Percentiles rank a stretch among this genome's conserved stretches.
These are phyloP conservation scores for Carex kokanica DNA, from an alignment of 176 grass and related monocot genomes.

Conservation along the genomic window DNA sequence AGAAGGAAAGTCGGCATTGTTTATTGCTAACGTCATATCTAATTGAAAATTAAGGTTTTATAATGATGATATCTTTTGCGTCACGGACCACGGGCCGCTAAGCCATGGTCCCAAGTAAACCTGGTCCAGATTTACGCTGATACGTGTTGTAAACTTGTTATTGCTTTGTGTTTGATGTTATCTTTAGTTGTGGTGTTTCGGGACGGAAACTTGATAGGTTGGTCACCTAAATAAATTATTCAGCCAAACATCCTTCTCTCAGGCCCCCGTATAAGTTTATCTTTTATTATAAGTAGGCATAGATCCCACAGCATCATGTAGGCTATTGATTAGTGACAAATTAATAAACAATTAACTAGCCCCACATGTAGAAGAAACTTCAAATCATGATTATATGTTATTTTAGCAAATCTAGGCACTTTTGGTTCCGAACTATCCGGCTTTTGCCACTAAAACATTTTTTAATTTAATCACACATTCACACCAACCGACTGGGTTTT, in stretches of 20 bases:
- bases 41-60: too few species aligned
- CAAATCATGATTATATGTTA: slow-evolving; percentile 30
- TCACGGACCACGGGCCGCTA: background rate
- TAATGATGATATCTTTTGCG: background rate
- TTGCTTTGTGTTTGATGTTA: slow-evolving; percentile 12
- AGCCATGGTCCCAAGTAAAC: background rate
- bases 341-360: slow-evolving; percentile 8
- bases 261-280: background rate
- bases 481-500: slow-evolving; percentile 1
- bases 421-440: slow-evolving; percentile 20
- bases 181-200: slow-evolving; percentile 17
- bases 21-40: too few species aligned
- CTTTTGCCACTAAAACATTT: background rate
- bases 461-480: slow-evolving; percentile 27
- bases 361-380: slow-evolving; percentile 34
- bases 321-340: slow-evolving; percentile 22
- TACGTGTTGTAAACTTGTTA: background rate
- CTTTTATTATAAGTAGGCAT: slow-evolving; percentile 24
- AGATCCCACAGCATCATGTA: slow-evolving; percentile 36
- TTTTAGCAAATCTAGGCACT: slow-evolving; percentile 28
- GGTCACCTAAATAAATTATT: background rate
- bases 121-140: background rate
- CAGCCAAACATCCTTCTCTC: slow-evolving; percentile 22
- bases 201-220: slow-evolving; percentile 19
- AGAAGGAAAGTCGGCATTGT: too few species aligned